phyloP scores from a whole-genome alignment of 106 monocot species.

The Apostasia ramifera region DNA sequence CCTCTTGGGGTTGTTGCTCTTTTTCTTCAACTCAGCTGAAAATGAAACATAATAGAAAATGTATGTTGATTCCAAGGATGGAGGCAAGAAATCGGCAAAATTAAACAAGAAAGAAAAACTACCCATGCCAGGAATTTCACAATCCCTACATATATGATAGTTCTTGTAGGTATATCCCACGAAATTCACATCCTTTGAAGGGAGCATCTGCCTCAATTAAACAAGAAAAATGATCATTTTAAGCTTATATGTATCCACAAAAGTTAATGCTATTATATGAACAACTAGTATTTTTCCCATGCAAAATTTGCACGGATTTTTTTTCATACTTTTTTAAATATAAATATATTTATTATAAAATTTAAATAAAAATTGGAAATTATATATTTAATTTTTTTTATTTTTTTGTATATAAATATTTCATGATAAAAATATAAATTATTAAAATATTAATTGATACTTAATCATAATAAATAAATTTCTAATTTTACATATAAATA shows the following conservation, averaged over 20 bases:
- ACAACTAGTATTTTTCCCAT: too few relatives aligned
- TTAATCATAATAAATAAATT: too few relatives aligned
- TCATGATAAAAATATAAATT: too few relatives aligned
- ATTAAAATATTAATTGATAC: too few relatives aligned
- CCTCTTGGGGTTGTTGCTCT: slow-evolving; percentile 56
- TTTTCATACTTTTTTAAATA: too few relatives aligned
- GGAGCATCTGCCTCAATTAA: slow-evolving; percentile 15
- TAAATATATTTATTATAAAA: too few relatives aligned
- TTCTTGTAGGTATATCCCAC: slow-evolving; percentile 28
- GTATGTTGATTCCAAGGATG: background rate
- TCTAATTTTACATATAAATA: too few relatives aligned
- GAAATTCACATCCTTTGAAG: slow-evolving; percentile 30
- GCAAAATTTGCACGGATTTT: too few relatives aligned
- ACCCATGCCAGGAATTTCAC: slow-evolving; percentile 24
- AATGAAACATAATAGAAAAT: background rate
- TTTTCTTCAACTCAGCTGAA: slow-evolving; percentile 71
- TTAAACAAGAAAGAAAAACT: background rate
- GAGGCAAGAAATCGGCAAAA: background rate
- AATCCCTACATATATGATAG: slow-evolving; percentile 20
- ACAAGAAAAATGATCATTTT: background rate
- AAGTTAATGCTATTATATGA: too few relatives aligned
- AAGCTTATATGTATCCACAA: background rate
- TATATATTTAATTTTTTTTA: too few relatives aligned
- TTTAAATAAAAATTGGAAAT: too few relatives aligned
- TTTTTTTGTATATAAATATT: too few relatives aligned